A percentile compares a stretch with the other conserved stretches of the same genome.
Evolutionary conservation across 2,329 filamentous ascomycete genomes (phyloP).

Genomic region (Ilyonectria robusta): DNA sequence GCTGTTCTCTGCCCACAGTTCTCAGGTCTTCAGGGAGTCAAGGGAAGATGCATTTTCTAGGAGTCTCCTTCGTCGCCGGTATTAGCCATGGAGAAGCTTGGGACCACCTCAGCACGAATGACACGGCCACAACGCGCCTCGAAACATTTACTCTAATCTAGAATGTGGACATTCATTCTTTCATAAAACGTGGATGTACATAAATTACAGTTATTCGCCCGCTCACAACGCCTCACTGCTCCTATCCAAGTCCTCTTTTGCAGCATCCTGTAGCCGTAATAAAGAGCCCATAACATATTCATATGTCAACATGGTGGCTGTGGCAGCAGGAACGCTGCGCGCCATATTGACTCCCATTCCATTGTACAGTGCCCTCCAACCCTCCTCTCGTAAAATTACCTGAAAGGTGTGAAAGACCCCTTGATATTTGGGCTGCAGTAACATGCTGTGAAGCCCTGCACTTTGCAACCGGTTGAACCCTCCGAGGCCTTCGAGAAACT

Average conservation of each 20-base stretch:
- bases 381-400: conserved; percentile 89
- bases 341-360: conserved; percentile 98
- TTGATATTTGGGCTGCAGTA: conserved; percentile 70
- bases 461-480: conserved; percentile 48
- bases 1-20: conserved; percentile 22
- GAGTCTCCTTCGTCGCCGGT: conserved; percentile 31
- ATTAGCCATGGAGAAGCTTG: conserved; percentile 35
- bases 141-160: conserved; percentile 27
- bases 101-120: not conserved
- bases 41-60: conserved; percentile 25
- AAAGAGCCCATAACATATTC: conserved; percentile 76
- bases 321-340: conserved; percentile 91
- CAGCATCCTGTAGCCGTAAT: conserved; percentile 12
- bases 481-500: conserved; percentile 64
- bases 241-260: not conserved
- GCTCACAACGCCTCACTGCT: not conserved
- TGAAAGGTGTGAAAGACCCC: conserved; percentile 85
- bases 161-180: not conserved
- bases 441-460: conserved; percentile 28
- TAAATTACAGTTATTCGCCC: not conserved
- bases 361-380: conserved; percentile 95
- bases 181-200: not conserved
- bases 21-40: conserved; percentile 17
- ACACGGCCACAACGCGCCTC: not conserved
- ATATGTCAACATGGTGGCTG: conserved; percentile 97